Evolutionary conservation across 139 green algal genomes (phyloP), one percentile per base, ranked within the genome.

Genomic region (Closterium sp.): DNA sequence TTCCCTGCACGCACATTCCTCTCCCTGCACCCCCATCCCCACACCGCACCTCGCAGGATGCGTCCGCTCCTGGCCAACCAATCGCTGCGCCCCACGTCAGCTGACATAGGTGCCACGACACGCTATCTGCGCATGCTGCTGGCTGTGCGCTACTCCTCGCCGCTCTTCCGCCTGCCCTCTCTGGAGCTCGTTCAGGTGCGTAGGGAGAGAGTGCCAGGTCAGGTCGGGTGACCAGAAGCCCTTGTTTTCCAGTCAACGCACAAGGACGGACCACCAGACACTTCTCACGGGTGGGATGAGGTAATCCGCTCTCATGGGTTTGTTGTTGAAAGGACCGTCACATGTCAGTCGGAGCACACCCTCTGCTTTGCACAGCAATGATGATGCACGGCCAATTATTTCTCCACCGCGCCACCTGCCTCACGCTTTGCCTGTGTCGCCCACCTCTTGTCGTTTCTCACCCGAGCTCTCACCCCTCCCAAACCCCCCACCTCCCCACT

Each of bases 151-250:
- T 88, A 86, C 85, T 95, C 92, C 17, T 97, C 96, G 0, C 96
- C 96, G 32, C 95, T 99, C 38, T 98, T 98, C 92, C 95, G 97
- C 27, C 95, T 99, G 73, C 93, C 94, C 6, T 94, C 88, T 9
- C 88, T 94, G 0, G 94, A 94, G 11, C 91, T 96, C 91, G 31
- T 93, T 92, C 91, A 50, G 38, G 38, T 50, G 38, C 0, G 38
- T 9, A n/a, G n/a, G n/a, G n/a, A n/a, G n/a, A n/a, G n/a, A n/a
- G n/a, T n/a, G n/a, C 38, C 38, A 9, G 38, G n/a, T n/a, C n/a
- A n/a, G n/a, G 38, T 50, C 4, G 5, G 38, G 38, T 50, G 38
- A 0, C 38, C 38, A 50, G 38, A 50, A 50, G 38, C 38, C n/a
- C n/a, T n/a, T n/a, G n/a, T 6, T 6, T 45, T 45, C 38, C 13